phyloP scores from a whole-genome alignment of 331 rosid genomes.

The Arachis monticola region DNA sequence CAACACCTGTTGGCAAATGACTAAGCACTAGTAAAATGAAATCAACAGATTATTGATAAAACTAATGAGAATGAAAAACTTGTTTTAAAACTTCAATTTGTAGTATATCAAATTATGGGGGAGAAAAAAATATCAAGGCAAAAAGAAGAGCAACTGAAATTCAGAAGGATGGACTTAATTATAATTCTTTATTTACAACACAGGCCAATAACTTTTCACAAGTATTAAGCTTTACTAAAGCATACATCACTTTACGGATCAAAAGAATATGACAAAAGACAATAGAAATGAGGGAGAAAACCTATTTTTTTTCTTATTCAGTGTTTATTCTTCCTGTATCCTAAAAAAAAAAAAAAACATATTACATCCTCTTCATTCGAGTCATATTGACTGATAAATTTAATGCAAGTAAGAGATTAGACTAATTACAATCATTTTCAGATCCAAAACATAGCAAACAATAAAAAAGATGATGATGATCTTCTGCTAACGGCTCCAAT shows the following conservation, averaged over 20 bases:
- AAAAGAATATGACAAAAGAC: not conserved
- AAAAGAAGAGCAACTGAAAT: slow-evolving; percentile 12
- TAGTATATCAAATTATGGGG: not conserved
- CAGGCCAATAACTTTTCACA: slow-evolving; percentile 7
- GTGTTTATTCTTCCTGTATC: no score
- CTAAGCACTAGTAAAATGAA: not conserved
- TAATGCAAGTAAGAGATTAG: not conserved
- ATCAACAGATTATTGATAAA: slow-evolving; percentile 9
- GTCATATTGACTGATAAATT: not conserved
- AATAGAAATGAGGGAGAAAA: not conserved
- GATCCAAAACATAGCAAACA: not conserved
- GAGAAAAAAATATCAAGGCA: not conserved
- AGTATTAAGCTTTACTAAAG: not conserved
- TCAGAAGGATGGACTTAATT: slow-evolving; percentile 5
- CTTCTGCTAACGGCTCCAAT: not conserved
- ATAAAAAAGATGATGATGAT: not conserved
- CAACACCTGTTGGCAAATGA: slow-evolving; percentile 18
- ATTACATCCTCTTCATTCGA: no score
- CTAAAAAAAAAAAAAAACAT: no score
- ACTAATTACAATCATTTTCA: not conserved
- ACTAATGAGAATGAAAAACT: not conserved
- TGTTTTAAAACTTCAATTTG: slow-evolving; percentile 1
- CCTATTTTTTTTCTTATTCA: not conserved
- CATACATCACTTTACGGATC: not conserved
- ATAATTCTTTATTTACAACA: not conserved